Evolutionary conservation across 306 rosid species (phyloP).

Genomic region (Parietaria judaica): DNA sequence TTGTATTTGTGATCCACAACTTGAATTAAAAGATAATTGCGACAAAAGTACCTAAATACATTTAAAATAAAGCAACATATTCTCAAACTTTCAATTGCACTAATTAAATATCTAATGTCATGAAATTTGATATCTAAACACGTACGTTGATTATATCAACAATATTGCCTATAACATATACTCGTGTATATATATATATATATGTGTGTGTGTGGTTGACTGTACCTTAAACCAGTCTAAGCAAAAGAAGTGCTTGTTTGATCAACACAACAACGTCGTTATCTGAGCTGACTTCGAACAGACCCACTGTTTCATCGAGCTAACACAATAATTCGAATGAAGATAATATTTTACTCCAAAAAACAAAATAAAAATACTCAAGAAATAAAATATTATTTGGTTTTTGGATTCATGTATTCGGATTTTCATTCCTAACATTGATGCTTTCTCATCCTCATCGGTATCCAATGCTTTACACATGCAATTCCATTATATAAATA

Average conservation of each 20-base stretch:
- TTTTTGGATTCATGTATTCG: slow-evolving; percentile 54
- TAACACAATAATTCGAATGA: slow-evolving; percentile 15
- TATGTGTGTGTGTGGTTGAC: too few relatives aligned
- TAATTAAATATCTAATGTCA: too few relatives aligned
- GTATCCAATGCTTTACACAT: slow-evolving; percentile 42
- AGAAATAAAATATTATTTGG: slow-evolving; percentile 22
- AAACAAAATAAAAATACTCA: neutral
- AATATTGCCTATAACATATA: too few relatives aligned
- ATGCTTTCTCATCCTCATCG: slow-evolving; percentile 39
- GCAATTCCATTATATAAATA: slow-evolving; percentile 20
- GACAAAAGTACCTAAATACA: too few relatives aligned
- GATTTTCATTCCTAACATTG: slow-evolving; percentile 34
- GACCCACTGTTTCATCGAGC: slow-evolving; percentile 19
- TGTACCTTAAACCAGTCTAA: neutral
- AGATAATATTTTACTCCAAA: neutral
- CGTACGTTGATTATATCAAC: too few relatives aligned
- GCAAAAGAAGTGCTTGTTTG: neutral
- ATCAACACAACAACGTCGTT: slow-evolving; percentile 16
- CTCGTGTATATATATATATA: too few relatives aligned
- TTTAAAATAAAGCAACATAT: too few relatives aligned
- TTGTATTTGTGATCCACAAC: neutral
- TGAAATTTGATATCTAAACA: too few relatives aligned
- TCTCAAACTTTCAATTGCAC: too few relatives aligned
- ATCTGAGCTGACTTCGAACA: slow-evolving; percentile 31
- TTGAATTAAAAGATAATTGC: too few relatives aligned